Evolutionary conservation across 169 alveolate species (phyloP).

Genomic region (Amoebophrya sp.): DNA sequence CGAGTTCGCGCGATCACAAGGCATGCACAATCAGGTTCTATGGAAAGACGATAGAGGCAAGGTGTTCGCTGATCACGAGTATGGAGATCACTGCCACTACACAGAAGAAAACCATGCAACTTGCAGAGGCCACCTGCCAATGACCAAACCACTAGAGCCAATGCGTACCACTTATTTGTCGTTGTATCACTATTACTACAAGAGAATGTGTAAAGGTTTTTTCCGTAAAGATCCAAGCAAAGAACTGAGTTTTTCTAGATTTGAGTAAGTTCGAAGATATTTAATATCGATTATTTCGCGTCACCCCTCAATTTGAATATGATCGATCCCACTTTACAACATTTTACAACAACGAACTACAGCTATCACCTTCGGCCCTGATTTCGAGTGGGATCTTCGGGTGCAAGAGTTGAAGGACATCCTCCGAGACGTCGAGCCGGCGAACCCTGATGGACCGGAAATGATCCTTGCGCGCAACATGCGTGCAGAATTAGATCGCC

Average conservation of each 20-base stretch:
- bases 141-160: background rate
- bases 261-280: no score
- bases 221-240: no score
- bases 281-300: no score
- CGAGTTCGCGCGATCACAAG: background rate
- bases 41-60: background rate
- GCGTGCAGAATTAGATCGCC: background rate
- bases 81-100: background rate
- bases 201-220: no score
- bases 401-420: background rate
- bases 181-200: no score
- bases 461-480: background rate
- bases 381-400: background rate
- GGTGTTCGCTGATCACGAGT: background rate
- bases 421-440: constrained; percentile 14
- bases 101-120: background rate
- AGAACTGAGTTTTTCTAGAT: no score
- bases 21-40: background rate
- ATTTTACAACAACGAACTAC: no score
- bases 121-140: background rate
- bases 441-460: background rate
- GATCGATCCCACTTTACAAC: no score
- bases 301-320: no score
- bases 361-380: background rate
- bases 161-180: background rate